These are phyloP conservation scores for Trichoderma lentiforme DNA, from an alignment of 2,329 filamentous ascomycete genomes.

Conservation along the genomic window DNA sequence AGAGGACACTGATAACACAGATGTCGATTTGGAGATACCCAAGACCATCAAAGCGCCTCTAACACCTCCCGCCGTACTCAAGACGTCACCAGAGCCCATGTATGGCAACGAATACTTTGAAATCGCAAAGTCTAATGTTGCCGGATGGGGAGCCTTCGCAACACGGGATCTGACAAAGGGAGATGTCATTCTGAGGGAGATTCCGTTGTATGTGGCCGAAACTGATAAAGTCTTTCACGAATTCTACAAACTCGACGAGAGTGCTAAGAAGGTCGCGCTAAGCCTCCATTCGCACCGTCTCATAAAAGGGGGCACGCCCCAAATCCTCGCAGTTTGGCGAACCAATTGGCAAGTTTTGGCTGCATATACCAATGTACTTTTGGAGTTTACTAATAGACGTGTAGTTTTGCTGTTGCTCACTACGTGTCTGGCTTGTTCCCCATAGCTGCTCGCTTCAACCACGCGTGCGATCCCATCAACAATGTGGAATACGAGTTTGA, in stretches of 20 bases:
- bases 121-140: slow-evolving; percentile 39
- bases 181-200: slow-evolving; percentile 45
- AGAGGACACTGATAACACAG: neutral
- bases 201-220: slow-evolving; percentile 39
- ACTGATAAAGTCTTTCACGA: slow-evolving; percentile 30
- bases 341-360: slow-evolving; percentile 45
- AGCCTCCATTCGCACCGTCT: slow-evolving; percentile 37
- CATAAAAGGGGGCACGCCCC: slow-evolving; percentile 28
- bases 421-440: slow-evolving; percentile 44
- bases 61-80: neutral
- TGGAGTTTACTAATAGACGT: neutral
- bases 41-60: neutral
- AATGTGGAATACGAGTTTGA: slow-evolving; percentile 47
- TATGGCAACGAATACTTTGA: slow-evolving; percentile 41
- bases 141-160: slow-evolving; percentile 49
- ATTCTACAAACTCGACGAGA: slow-evolving; percentile 34
- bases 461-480: slow-evolving; percentile 46
- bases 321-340: slow-evolving; percentile 38
- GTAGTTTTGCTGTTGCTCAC: slow-evolving; percentile 28
- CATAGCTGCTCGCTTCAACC: slow-evolving; percentile 56
- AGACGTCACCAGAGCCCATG: slow-evolving; percentile 12
- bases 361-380: neutral
- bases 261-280: slow-evolving; percentile 33
- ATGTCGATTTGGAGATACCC: neutral
- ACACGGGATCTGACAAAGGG: slow-evolving; percentile 34